phyloP scores from a whole-genome alignment of 1,284 basidiomycete species.

The Microbotryum intermedium region DNA sequence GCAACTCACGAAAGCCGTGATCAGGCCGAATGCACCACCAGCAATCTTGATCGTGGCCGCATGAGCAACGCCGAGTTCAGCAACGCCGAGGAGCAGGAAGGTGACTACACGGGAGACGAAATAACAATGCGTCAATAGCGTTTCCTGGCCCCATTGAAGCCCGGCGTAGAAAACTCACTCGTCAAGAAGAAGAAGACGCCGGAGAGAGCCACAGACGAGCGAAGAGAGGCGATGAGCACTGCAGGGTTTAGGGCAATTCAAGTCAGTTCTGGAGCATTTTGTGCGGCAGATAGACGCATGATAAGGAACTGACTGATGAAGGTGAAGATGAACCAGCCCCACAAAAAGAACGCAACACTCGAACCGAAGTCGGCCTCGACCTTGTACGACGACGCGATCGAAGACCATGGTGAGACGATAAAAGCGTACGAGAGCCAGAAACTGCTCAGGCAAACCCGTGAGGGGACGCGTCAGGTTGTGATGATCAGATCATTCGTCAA shows the following conservation, averaged over 20 bases:
- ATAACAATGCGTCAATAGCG: neutral
- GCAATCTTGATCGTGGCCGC: slow-evolving; percentile 45
- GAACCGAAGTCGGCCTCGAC: slow-evolving; percentile 44
- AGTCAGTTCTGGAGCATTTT: neutral
- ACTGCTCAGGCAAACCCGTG: too few species aligned
- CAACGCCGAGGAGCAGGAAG: slow-evolving; percentile 23
- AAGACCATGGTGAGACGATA: slow-evolving; percentile 38
- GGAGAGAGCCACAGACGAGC: slow-evolving; percentile 58
- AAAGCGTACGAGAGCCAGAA: slow-evolving; percentile 50
- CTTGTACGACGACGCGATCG: slow-evolving; percentile 45
- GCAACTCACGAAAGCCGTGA: slow-evolving; percentile 34
- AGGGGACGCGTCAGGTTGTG: neutral
- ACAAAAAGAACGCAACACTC: slow-evolving; percentile 44
- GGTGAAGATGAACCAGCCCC: slow-evolving; percentile 54
- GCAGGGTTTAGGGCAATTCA: slow-evolving; percentile 21
- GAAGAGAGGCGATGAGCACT: slow-evolving; percentile 50
- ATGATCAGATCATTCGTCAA: neutral
- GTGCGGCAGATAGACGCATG: neutral
- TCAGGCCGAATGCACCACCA: slow-evolving; percentile 61
- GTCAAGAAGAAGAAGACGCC: slow-evolving; percentile 65
- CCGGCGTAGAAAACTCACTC: slow-evolving; percentile 31
- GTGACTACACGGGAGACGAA: slow-evolving; percentile 1
- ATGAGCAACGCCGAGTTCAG: slow-evolving; percentile 32
- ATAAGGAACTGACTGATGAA: slow-evolving; percentile 37
- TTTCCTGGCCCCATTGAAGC: neutral